These are phyloP conservation scores for Trypanosoma melophagium DNA, from an alignment of 208 protist species.

Conservation along the genomic window DNA sequence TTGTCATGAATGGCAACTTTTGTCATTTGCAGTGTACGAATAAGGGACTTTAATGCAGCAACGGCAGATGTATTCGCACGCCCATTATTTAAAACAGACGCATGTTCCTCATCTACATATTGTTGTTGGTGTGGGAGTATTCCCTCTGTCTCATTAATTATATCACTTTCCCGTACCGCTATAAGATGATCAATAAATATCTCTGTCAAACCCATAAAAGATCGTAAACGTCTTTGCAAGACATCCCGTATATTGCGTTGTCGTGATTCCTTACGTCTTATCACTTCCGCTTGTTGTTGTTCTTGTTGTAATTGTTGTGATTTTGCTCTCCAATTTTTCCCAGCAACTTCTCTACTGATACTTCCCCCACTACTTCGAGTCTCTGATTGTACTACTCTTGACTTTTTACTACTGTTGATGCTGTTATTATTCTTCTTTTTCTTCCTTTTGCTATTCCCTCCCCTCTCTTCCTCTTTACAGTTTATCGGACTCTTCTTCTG, in stretches of 20 bases:
- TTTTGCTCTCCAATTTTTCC: no score
- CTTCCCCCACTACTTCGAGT: no score
- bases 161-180: constrained; percentile 28
- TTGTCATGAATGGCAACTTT: constrained; percentile 12
- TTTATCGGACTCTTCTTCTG: no score
- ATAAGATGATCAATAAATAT: constrained; percentile 39
- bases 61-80: background rate
- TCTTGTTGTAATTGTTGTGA: constrained; percentile 4
- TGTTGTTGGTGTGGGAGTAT: background rate
- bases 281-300: constrained; percentile 16
- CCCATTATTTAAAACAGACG: no score
- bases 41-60: constrained; percentile 23
- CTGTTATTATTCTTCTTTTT: no score
- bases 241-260: constrained; percentile 48
- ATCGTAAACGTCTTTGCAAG: constrained; percentile 36
- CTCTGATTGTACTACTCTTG: no score
- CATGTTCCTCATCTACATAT: no score
- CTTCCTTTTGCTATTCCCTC: no score
- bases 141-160: background rate
- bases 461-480: no score
- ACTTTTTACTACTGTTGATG: no score
- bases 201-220: constrained; percentile 37
- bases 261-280: constrained; percentile 25
- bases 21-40: constrained; percentile 22
- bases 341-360: background rate